Percentiles rank a stretch among this genome's conserved stretches.
These are phyloP conservation scores for Eucalyptus marginata DNA, from an alignment of 345 rosid species.

Conservation along the genomic window DNA sequence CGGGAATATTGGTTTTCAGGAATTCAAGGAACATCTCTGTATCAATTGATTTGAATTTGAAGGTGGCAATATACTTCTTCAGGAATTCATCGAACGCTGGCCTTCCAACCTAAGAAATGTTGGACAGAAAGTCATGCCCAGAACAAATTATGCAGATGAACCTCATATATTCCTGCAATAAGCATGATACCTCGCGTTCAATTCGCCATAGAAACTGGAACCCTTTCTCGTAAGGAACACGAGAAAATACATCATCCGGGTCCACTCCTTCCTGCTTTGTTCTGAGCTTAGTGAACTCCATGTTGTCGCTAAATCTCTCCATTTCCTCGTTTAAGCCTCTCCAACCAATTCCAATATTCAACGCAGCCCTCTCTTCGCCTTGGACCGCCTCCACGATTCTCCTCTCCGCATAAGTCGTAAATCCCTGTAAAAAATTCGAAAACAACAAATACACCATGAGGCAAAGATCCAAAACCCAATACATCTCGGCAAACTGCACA, in stretches of 20 bases:
- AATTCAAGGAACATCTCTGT: slow-evolving; percentile 70
- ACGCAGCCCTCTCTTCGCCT: slow-evolving; percentile 59
- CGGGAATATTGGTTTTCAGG: slow-evolving; percentile 62
- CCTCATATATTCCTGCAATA: not conserved
- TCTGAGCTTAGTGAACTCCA: slow-evolving; percentile 78
- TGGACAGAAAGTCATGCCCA: not conserved
- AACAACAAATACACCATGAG: not conserved
- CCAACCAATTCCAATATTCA: slow-evolving; percentile 87
- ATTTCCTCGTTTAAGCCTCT: slow-evolving; percentile 53
- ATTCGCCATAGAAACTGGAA: slow-evolving; percentile 82
- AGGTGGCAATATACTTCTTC: slow-evolving; percentile 77
- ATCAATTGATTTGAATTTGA: slow-evolving; percentile 89
- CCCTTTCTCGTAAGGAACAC: slow-evolving; percentile 90
- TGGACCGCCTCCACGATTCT: slow-evolving; percentile 88
- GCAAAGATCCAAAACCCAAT: not conserved
- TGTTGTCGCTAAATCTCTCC: slow-evolving; percentile 76
- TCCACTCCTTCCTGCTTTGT: slow-evolving; percentile 72
- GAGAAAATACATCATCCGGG: slow-evolving; percentile 70
- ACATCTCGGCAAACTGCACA: not conserved
- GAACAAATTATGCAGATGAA: not conserved
- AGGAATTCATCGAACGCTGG: slow-evolving; percentile 76
- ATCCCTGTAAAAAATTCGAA: slow-evolving; percentile 35
- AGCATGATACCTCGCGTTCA: slow-evolving; percentile 56
- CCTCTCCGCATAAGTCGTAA: slow-evolving; percentile 93
- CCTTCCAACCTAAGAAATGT: slow-evolving; percentile 57